Conservation (phyloP, 2,329 filamentous ascomycete genomes). For the Plenodomus lindquistii region DNA sequence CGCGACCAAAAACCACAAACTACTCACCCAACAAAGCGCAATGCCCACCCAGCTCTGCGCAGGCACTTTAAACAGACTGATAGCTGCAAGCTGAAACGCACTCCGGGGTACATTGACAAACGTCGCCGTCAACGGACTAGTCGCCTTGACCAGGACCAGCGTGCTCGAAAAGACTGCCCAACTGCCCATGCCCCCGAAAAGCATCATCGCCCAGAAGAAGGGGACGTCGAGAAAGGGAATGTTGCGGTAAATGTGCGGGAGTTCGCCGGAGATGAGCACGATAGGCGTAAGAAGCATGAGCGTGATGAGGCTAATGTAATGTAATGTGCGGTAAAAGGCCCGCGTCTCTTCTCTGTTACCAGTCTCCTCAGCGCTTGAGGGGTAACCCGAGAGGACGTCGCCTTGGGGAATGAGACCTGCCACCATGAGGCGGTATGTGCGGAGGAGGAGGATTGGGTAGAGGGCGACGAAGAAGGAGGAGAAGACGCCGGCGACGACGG, state of each 20-base stretch:
- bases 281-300: constrained; percentile 55
- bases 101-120: constrained; percentile 55
- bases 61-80: constrained; percentile 54
- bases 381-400: constrained; percentile 49
- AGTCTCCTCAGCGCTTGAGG: constrained; percentile 34
- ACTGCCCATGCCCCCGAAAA: constrained; percentile 53
- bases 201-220: constrained; percentile 60
- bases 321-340: constrained; percentile 56
- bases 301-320: constrained; percentile 57
- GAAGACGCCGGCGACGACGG: constrained; percentile 56
- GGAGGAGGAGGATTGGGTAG: constrained; percentile 56
- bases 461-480: constrained; percentile 57
- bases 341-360: constrained; percentile 53
- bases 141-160: constrained; percentile 54
- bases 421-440: constrained; percentile 55
- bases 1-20: constrained; percentile 54
- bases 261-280: constrained; percentile 55
- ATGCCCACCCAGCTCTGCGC: constrained; percentile 58
- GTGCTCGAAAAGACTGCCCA: constrained; percentile 56
- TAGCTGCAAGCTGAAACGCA: constrained; percentile 54
- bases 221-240: constrained; percentile 60
- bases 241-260: constrained; percentile 54
- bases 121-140: constrained; percentile 54
- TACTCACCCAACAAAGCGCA: constrained; percentile 54
- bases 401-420: constrained; percentile 49